phyloP scores from a whole-genome alignment of 352 stramenopile species.

The Aphanomyces astaci region DNA sequence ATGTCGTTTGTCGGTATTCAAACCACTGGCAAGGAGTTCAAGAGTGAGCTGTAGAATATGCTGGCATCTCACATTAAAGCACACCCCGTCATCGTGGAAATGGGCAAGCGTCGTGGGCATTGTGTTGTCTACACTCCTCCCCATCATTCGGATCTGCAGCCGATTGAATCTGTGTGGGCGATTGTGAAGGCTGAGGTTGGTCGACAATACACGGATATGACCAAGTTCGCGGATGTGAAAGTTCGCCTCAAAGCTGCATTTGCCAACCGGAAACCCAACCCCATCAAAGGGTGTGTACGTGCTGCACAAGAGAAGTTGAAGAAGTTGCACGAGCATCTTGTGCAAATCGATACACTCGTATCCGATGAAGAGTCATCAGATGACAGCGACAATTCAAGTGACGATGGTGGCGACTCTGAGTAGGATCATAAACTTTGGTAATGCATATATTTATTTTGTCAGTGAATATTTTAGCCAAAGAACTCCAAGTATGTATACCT shows the following conservation, averaged over 20 bases:
- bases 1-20: not conserved
- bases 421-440: no score
- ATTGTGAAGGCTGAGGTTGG: not conserved
- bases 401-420: no score
- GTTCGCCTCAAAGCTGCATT: not conserved
- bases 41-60: not conserved
- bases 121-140: not conserved
- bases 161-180: conserved; percentile 8
- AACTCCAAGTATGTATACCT: no score
- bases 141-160: not conserved
- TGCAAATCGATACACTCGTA: no score
- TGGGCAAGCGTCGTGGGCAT: not conserved
- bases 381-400: no score
- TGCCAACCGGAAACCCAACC: not conserved
- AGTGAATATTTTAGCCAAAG: no score
- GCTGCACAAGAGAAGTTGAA: not conserved
- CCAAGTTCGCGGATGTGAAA: conserved; percentile 24
- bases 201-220: conserved; percentile 8
- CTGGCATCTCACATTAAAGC: not conserved
- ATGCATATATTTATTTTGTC: no score
- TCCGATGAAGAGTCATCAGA: no score
- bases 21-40: not conserved
- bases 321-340: no score
- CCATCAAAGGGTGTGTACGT: not conserved
- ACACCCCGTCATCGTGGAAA: conserved; percentile 2